Base-by-base conservation (phyloP, 495 filamentous ascomycete genomes). In the Haplographium delicatum region DNA sequence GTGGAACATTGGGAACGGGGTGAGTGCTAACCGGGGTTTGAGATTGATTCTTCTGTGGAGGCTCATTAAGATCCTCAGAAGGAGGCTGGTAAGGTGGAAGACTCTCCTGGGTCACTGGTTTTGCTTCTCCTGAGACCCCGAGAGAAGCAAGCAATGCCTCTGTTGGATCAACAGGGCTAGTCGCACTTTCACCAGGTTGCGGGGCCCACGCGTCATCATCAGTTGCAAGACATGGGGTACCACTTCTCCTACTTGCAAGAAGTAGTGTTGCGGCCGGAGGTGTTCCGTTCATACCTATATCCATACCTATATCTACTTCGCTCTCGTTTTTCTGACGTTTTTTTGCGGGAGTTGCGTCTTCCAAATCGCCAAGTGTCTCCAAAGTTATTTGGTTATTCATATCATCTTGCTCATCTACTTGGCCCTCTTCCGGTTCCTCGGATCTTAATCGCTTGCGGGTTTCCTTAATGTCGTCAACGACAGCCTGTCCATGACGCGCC, bases 161-260 rank as follows among this genome's bases (percentile, higher is more conserved):
- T n/a, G 57, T 58, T 18, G 57, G 50, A 48, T 60, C 51, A 4
- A 30, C n/a, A 24, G 53, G 34, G 10, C 42, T 23, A 11, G 53
- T 24, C 10, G 48, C 50, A 7, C 53, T 35, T 47, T 60, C 60
- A 22, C 60, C 60, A 18, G 53, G 57, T 24, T 60, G 16, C 15
- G 56, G 60, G 27, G 60, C 60, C 60, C 60, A 63, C 8, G 49
- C 57, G 27, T 60, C 57, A 46, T 60, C 57, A 27, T 43, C 50
- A 35, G 31, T 31, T 20, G 37, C 35, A 28, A 63, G 44, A 39
- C 18, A 58, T 20, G 60, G 60, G 7, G 60, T 62, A 13, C 54
- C 54, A 50, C 22, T 25, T 34, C 53, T 47, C 8, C 1, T 30
- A 23, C 22, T 47, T 41, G n/a, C 16, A 22, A 46, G 26, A 15